Percentiles rank a stretch among this genome's conserved stretches.
These are phyloP conservation scores for Solanum tacnaense DNA, from an alignment of 257 asterid species.

Conservation along the genomic window DNA sequence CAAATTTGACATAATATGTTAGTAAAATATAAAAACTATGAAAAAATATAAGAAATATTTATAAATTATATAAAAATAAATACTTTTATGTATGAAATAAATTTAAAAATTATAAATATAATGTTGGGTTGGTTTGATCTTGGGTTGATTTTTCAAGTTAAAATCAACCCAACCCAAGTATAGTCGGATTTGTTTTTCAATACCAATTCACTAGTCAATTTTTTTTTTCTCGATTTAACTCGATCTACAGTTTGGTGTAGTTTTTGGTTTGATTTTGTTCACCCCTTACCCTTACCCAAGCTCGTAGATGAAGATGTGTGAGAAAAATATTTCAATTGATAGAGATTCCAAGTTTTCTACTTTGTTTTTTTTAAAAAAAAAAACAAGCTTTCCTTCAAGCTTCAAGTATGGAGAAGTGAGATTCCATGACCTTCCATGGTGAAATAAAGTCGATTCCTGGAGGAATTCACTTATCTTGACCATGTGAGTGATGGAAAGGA, in stretches of 20 bases:
- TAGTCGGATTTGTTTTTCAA: too few species aligned
- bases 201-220: too few species aligned
- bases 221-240: not conserved
- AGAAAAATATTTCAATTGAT: not conserved
- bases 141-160: not conserved
- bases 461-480: not conserved
- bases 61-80: too few species aligned
- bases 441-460: not conserved
- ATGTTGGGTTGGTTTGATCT: not conserved
- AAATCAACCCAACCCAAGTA: not conserved
- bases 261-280: not conserved
- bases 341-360: not conserved
- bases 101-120: too few species aligned
- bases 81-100: not conserved
- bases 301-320: not conserved
- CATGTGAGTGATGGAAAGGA: not conserved
- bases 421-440: not conserved
- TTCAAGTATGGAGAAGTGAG: not conserved
- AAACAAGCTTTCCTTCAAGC: not conserved
- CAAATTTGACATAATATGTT: too few species aligned
- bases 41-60: too few species aligned
- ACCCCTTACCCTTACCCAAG: not conserved
- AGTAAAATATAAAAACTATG: not conserved
- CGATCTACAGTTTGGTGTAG: not conserved
- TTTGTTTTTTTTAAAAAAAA: too few species aligned